Evolutionary conservation across 2,329 filamentous ascomycete species (phyloP), one percentile per base, ranked within the genome.

Genomic region (Calonectria pseudoreteaudii): DNA sequence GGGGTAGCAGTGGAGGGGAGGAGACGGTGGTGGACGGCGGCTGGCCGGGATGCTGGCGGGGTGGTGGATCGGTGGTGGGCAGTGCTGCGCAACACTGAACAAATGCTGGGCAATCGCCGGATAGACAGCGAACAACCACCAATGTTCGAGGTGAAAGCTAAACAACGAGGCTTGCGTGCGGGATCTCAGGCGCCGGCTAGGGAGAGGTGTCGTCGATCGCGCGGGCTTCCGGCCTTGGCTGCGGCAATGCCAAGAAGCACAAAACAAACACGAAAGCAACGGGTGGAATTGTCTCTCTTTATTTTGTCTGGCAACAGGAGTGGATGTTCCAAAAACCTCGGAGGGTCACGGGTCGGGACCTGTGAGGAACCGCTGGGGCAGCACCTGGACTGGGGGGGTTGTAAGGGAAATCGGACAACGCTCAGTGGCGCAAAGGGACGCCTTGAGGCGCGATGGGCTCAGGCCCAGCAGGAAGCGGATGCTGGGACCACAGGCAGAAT

Each of bases 391-490:
- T 60, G 49, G 65, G 53, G n/a, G 38, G 53, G 50, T 66, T 72
- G 50, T 60, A 65, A 30, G 53, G 70, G 36, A 69, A 68, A 72
- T 72, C 70, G 65, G 58, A 58, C 49, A 68, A 70, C 67, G 73
- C 72, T 77, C 73, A 79, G 76, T 78, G 78, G 76, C 71, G 71
- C 71, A 77, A 71, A 77, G 69, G 72, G 70, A 77, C 75, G 75
- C 77, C 77, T 77, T 65, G 64, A 67, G 75, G 76, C 72, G 76
- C 74, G 64, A 78, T 77, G 75, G 77, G 79, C 78, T 78, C 76
- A 68, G 76, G 70, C 74, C 70, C 72, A 69, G 72, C 53, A 66
- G 62, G 62, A 65, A 68, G 64, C 58, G 72, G 56, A 60, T 60
- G 76, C 68, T 71, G 70, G 72, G 76, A 70, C 76, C 72, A 74